Evolutionary conservation across 305 asterid genomes (phyloP), one percentile per base, ranked within the genome.

Genomic region (Fraxinus baroniana): DNA sequence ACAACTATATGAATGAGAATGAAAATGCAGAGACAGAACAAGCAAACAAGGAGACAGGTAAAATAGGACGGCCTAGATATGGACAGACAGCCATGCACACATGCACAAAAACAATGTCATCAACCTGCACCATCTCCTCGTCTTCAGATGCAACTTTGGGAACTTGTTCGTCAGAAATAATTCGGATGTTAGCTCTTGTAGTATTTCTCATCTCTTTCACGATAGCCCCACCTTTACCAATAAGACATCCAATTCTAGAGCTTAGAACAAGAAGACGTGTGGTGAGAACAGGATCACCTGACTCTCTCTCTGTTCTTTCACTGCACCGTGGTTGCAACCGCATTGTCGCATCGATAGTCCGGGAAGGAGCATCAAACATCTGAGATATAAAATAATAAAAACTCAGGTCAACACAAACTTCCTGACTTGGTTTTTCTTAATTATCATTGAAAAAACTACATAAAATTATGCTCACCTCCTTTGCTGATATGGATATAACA

Each of bases 71-170:
- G 18, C 6, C 12, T 26, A 68, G 33, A 68, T 18, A 68, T 68
- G 36, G 20, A 26, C 35, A 64, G 33, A 18, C 68, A 18, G 28
- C 52, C 20, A 76, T 7, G 41, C 24, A 73, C 10, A 76, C 74
- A 81, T 24, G 72, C 35, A 76, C 18, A 39, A 30, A 79, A 22
- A 49, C 33, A 60, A 17, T 80, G 77, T 86, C 49, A 74, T 80
- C 89, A 85, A 95, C 98, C 98, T 92, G 97, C 87, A 95, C 95
- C 95, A 95, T 87, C 89, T 88, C 98, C 20, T 95, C 98, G 80
- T 95, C 98, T 76, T 88, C 95, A 24, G 88, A 86, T 78, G 98
- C 98, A 86, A 92, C 92, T 89, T 90, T 95, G 79, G 98, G 98
- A 83, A 93, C 89, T 87, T 87, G 91, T 83, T 93, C 97, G 33